Evolutionary conservation across 2,329 filamentous ascomycete species (phyloP), one percentile per base, ranked within the genome.

Genomic region (Epichloe glyceriae): DNA sequence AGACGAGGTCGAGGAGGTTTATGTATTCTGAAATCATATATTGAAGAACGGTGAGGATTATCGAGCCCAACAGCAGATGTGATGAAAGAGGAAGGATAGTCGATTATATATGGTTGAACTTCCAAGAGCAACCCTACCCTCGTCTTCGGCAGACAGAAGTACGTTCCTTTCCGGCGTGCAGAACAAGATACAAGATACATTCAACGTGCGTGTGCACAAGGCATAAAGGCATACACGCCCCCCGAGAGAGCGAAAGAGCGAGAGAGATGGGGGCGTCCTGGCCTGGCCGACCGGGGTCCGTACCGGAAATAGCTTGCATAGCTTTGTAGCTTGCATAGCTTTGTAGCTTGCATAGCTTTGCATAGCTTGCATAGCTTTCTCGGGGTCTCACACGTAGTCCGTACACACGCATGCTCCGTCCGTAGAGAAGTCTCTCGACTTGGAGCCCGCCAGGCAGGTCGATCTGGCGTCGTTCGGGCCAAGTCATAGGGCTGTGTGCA

Each of bases 291-390:
- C 22, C 26, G 20, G 17, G 44, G 44, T 43, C 38, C 37, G 43
- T 19, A 46, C 45, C 51, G 40, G 41, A 53, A 53, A 53, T 50
- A 53, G 51, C 51, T 53, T 47, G 51, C 48, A 7, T 7, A 26
- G 7, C 7, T 7, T 26, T 6, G 1, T 1, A 22, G 20, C 4
- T 0, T 26, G 22, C 22, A 26, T 2, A 26, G 22, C 22, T 26
- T 26, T 6, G 2, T 26, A 26, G 6, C 22, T 26, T 26, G 22
- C 22, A 50, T 50, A 53, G 51, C 51, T 53, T 47, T 48, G n/a
- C n/a, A n/a, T 26, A 26, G 6, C 22, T 26, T 26, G 22, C 22
- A 50, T 50, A 53, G 51, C 51, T 53, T 47, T 48, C 42, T 50
- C 46, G 19, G n/a, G n/a, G 39, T 43, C 40, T 38, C 20, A 35